Evolutionary conservation across 495 filamentous ascomycete genomes (phyloP).

Genomic region (Penicillium coprophilum): DNA sequence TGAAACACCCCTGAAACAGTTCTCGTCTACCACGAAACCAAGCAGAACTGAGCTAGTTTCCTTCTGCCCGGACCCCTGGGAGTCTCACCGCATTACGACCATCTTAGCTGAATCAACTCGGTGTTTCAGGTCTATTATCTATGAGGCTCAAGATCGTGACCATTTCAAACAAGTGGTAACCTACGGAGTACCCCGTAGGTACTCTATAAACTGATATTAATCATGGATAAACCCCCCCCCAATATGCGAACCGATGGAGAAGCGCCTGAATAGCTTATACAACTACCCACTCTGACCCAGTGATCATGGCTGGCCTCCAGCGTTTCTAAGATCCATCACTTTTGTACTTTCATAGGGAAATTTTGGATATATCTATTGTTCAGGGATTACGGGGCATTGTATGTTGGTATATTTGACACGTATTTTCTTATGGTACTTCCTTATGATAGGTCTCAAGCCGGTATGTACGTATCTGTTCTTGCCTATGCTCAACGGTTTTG

Average conservation of each 20-base stretch:
- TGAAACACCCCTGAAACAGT: too few relatives aligned
- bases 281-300: background rate
- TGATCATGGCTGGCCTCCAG: background rate
- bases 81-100: background rate
- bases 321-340: background rate
- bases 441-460: background rate
- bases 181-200: too few relatives aligned
- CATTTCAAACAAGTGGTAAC: background rate
- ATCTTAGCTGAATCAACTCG: background rate
- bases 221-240: background rate
- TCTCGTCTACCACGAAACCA: too few relatives aligned
- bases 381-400: background rate
- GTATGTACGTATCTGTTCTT: background rate
- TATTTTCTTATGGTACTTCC: background rate
- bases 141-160: background rate
- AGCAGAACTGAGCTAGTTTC: background rate
- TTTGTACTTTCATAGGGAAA: background rate
- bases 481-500: background rate
- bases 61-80: background rate
- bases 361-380: background rate
- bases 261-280: background rate
- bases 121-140: background rate
- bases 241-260: conserved; percentile 2
- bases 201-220: too few relatives aligned
- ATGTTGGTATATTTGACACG: background rate